Evolutionary conservation across 331 rosid species (phyloP).

Genomic region (Pyrus hybrid): DNA sequence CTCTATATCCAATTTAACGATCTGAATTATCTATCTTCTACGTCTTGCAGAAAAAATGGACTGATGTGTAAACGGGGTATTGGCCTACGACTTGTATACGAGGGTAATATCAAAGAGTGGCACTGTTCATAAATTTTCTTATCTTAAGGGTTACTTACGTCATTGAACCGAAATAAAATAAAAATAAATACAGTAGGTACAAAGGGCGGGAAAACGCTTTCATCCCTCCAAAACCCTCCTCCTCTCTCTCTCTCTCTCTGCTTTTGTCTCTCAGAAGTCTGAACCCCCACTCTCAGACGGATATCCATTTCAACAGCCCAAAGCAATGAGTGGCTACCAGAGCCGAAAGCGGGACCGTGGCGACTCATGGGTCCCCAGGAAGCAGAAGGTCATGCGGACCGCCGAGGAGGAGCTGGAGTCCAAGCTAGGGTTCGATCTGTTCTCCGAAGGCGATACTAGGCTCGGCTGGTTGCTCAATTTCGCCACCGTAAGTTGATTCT

Average conservation of each 20-base stretch:
- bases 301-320: not conserved
- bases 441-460: conserved; percentile 81
- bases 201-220: conserved; percentile 18
- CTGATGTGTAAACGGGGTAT: no score
- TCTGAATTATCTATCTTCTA: no score
- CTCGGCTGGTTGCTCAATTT: conserved; percentile 91
- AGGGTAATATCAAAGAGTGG: not conserved
- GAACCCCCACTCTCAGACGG: not conserved
- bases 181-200: not conserved
- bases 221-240: not conserved
- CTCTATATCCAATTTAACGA: no score
- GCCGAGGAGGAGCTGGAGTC: conserved; percentile 89
- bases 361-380: conserved; percentile 39
- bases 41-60: not conserved
- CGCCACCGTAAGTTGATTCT: conserved; percentile 52
- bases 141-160: not conserved
- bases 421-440: conserved; percentile 68
- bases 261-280: not conserved
- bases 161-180: not conserved
- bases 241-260: no score
- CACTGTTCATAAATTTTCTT: not conserved
- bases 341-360: conserved; percentile 43
- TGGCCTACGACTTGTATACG: not conserved
- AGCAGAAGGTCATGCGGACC: conserved; percentile 55
- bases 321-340: conserved; percentile 39